Base-by-base conservation (phyloP, 2,329 filamentous ascomycete species). In the Diplodia intermedia region DNA sequence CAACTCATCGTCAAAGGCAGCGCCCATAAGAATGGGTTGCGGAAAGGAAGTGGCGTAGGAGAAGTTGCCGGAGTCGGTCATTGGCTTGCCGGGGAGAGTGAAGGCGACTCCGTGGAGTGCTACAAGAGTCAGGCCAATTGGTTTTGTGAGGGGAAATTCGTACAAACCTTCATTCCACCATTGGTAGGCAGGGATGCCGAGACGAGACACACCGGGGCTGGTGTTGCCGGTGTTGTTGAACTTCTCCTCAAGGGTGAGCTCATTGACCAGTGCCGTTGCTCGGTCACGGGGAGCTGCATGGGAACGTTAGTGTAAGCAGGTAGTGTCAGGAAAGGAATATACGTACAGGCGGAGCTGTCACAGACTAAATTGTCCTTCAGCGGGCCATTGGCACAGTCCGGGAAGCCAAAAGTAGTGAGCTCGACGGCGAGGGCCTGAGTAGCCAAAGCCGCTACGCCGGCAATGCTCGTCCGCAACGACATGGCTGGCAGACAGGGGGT, bases 21-120 rank as follows among this genome's bases (percentile, higher is more conserved):
- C 87, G 26, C 85, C 85, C 72, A 88, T 84, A 1, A 85, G 77
- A 63, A 91, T 89, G 0, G 89, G 88, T 73, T 86, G 84, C 0
- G 89, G 88, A 72, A 91, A 91, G 0, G 86, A 88, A 0, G 89
- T 91, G 0, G 89, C 86, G 73, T 85, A 86, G 70, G 81, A 85
- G 74, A 84, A 91, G 12, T 84, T 77, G 2, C 84, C 85, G 14
- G 78, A 79, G 11, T 74, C 75, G 15, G 82, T 80, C 75, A 88
- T 89, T 36, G 83, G 80, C 6, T 86, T 85, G 0, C 86, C 88
- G 0, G 84, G 84, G 23, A 82, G 83, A 4, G 71, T 74, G 55
- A 36, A 67, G 4, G 85, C 88, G 0, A 91, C 80, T 1, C 89
- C 89, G 4, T 65, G 62, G 18, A 56, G 47, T 4, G 43, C 43